Evolutionary conservation across 805 yeast genomes (phyloP).

Genomic region (Candida multigemmis): DNA sequence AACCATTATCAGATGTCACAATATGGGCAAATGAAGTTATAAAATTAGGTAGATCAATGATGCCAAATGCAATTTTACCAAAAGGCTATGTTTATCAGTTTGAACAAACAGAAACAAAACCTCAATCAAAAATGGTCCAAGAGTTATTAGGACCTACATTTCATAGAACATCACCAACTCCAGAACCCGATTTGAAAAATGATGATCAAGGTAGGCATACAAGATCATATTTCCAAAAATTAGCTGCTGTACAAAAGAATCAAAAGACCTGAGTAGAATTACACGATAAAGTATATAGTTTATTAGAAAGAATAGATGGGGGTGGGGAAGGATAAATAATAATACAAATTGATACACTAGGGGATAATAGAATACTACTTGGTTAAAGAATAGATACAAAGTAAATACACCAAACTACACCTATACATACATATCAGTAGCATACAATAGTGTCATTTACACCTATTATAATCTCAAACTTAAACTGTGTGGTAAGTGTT

Average conservation of each 20-base stretch:
- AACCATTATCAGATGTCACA: conserved; percentile 41
- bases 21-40: conserved; percentile 61
- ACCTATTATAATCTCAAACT: no score
- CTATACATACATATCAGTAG: no score
- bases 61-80: conserved; percentile 41
- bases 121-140: conserved; percentile 22
- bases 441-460: no score
- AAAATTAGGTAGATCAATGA: conserved; percentile 51
- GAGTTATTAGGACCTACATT: conserved; percentile 14
- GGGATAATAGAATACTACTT: no score
- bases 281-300: no score
- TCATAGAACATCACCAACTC: conserved; percentile 2
- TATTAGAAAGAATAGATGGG: no score
- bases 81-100: conserved; percentile 23
- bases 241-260: conserved; percentile 2
- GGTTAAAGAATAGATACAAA: no score
- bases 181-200: conserved; percentile 10
- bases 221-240: conserved; percentile 25
- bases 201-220: conserved; percentile 30
- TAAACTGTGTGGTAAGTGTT: no score
- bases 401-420: no score
- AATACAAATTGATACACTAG: no score
- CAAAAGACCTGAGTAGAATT: conserved; percentile 1
- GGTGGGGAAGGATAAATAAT: no score
- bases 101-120: conserved; percentile 8